Percentiles rank a stretch among this genome's conserved stretches.
Conservation (phyloP, 768 basidiomycete species). For the Hemileccinum impolitum region DNA sequence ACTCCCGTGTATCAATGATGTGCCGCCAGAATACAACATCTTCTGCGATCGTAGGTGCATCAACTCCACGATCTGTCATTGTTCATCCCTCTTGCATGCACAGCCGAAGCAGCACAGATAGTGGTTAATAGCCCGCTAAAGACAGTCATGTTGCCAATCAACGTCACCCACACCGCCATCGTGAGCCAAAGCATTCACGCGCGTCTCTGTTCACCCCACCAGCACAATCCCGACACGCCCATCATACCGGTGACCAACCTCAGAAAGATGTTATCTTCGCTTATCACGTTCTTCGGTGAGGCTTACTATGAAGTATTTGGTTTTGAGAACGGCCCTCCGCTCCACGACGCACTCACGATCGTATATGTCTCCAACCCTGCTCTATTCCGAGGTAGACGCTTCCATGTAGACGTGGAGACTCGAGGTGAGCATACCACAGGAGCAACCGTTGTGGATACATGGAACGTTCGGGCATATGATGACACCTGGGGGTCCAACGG, state of each 20-base stretch:
- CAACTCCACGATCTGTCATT: not conserved
- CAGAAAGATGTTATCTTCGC: conserved; percentile 68
- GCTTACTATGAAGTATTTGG: conserved; percentile 71
- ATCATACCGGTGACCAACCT: conserved; percentile 43
- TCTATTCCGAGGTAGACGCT: conserved; percentile 58
- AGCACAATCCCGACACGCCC: conserved; percentile 19
- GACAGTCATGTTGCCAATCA: conserved; percentile 77
- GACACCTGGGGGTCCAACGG: conserved; percentile 69
- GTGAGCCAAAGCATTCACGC: conserved; percentile 54
- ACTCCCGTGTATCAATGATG: not conserved
- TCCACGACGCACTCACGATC: conserved; percentile 84
- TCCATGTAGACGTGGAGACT: conserved; percentile 81
- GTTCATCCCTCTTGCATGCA: not conserved
- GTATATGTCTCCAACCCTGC: conserved; percentile 71
- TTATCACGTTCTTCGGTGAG: conserved; percentile 71
- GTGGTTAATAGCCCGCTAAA: conserved; percentile 70
- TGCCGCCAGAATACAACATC: conserved; percentile 68
- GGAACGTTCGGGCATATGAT: conserved; percentile 57
- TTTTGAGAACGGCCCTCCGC: conserved; percentile 82
- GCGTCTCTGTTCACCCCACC: conserved; percentile 47
- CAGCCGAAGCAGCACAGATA: conserved; percentile 82
- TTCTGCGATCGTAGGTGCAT: conserved; percentile 70
- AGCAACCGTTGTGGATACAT: conserved; percentile 79
- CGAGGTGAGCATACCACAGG: conserved; percentile 63
- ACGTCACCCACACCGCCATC: conserved; percentile 85